Conservation (phyloP, 441 rosid species). For the Syzygium malaccense region DNA sequence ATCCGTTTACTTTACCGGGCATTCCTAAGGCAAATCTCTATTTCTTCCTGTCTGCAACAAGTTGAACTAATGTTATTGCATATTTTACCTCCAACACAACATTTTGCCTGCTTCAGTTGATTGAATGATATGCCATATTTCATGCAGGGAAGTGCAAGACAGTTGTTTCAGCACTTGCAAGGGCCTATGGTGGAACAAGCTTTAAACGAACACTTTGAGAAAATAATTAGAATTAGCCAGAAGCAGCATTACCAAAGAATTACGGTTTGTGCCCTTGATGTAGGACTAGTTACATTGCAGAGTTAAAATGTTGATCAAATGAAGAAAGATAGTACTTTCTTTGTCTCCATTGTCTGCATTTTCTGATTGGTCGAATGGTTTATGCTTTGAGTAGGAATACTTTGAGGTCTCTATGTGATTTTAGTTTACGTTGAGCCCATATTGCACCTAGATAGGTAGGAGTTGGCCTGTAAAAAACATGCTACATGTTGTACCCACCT, state of each 20-base stretch:
- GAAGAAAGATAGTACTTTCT: not conserved
- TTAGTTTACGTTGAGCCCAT: not conserved
- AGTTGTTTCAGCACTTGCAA: constrained; percentile 95
- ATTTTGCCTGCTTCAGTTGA: not conserved
- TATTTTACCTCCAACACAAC: not conserved
- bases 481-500: not conserved
- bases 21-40: constrained; percentile 72
- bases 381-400: not conserved
- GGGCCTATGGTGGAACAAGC: constrained; percentile 98
- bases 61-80: constrained; percentile 1
- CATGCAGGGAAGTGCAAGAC: constrained; percentile 98
- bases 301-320: not conserved
- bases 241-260: constrained; percentile 48
- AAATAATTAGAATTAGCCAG: constrained; percentile 74
- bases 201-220: constrained; percentile 94
- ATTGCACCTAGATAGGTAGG: not conserved
- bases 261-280: constrained; percentile 52
- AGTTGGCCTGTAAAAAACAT: not conserved
- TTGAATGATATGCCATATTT: not conserved
- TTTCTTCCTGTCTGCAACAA: not conserved
- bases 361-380: not conserved
- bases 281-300: not conserved
- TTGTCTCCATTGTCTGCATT: not conserved
- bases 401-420: not conserved
- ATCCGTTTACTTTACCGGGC: constrained; percentile 99